These are phyloP conservation scores for Mortierella antarctica DNA, from an alignment of 192 early-diverging fungal genomes.

Conservation along the genomic window DNA sequence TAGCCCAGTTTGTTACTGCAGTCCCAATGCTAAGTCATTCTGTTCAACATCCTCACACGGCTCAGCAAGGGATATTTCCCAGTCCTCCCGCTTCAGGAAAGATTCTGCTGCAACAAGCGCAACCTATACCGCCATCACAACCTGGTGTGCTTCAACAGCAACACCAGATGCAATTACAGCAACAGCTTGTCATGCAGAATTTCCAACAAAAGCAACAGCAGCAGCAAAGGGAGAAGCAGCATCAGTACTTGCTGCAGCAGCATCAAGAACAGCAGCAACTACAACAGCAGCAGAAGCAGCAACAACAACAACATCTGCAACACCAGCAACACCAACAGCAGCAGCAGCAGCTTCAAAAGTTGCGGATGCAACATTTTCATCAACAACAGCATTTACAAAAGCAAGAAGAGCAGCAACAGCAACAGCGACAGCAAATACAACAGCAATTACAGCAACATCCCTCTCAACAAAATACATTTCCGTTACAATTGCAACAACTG, in stretches of 20 bases:
- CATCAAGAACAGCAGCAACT: conserved; percentile 2
- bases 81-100: too few species aligned
- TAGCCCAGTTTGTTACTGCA: too few species aligned
- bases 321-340: not conserved
- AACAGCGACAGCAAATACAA: not conserved
- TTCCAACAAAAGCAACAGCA: not conserved
- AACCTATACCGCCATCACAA: too few species aligned
- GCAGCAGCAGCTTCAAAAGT: not conserved
- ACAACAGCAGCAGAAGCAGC: not conserved
- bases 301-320: not conserved
- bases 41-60: too few species aligned
- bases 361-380: not conserved
- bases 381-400: not conserved
- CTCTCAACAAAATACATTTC: too few species aligned
- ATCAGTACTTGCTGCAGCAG: not conserved
- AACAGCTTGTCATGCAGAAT: not conserved
- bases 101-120: too few species aligned
- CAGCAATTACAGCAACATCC: not conserved
- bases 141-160: too few species aligned
- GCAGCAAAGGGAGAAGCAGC: not conserved
- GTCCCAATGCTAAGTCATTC: too few species aligned
- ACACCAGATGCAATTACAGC: too few species aligned
- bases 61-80: too few species aligned
- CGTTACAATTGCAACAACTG: too few species aligned
- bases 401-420: not conserved